phyloP scores from a whole-genome alignment of 2,329 filamentous ascomycete genomes.

The Neopestalotiopsis sp. region DNA sequence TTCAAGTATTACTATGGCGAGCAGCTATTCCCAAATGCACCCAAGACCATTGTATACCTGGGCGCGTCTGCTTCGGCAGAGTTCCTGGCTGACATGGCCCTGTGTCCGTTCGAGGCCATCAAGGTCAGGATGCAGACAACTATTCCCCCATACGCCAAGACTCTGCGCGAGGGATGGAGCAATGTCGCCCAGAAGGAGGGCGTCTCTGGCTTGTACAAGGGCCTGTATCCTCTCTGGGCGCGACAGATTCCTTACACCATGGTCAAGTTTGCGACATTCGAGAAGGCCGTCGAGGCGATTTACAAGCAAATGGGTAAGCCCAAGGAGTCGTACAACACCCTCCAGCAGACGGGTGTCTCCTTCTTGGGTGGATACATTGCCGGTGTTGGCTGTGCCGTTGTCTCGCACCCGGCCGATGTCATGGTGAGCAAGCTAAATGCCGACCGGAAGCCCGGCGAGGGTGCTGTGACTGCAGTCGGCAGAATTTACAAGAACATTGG shows the following conservation, averaged over 20 bases:
- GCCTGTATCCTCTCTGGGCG: constrained; percentile 84
- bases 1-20: constrained; percentile 89
- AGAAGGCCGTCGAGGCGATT: constrained; percentile 22
- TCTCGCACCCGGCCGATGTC: constrained; percentile 78
- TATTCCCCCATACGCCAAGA: constrained; percentile 75
- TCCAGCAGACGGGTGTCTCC: constrained; percentile 36
- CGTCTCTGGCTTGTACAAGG: constrained; percentile 75
- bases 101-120: constrained; percentile 83
- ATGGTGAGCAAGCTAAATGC: constrained; percentile 91
- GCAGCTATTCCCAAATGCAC: constrained; percentile 69
- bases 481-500: constrained; percentile 86
- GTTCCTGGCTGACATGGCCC: constrained; percentile 73
- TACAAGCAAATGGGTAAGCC: constrained; percentile 62
- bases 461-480: constrained; percentile 70
- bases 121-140: constrained; percentile 87
- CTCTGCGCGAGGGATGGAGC: constrained; percentile 72
- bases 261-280: constrained; percentile 35
- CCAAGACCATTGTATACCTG: constrained; percentile 80
- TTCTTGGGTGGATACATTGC: constrained; percentile 82
- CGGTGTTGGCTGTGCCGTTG: constrained; percentile 81
- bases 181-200: constrained; percentile 75
- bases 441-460: constrained; percentile 73
- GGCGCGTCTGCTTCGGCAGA: constrained; percentile 74
- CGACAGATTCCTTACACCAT: constrained; percentile 87
- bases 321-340: constrained; percentile 61